Evolutionary conservation across 176 grass and related monocot genomes (phyloP), one percentile per base, ranked within the genome.

Genomic region (Oryza meridionalis): DNA sequence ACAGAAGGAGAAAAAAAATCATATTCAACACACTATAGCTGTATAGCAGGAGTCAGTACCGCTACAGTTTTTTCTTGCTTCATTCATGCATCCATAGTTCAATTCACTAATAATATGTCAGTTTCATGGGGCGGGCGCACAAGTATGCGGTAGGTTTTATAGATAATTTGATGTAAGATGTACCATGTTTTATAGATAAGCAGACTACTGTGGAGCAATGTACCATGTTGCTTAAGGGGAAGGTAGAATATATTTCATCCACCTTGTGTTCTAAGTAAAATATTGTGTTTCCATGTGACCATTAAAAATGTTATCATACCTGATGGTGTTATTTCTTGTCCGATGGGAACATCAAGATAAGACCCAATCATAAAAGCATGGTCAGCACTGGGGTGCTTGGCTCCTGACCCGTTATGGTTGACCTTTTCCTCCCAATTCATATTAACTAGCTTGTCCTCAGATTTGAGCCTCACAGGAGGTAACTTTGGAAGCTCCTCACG

Each of bases 321-420:
- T 92, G 97, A 94, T 49, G 91, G 84, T 68, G 76, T 86, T 81
- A 96, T 91, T 73, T 99, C 93, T 88, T 99, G 97, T 26, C 97
- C 97, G 69, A 96, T 77, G 43, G 93, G 97, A 85, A 96, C 91
- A 88, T 99, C 94, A 65, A 99, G 91, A 89, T 86, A 94, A 72
- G 97, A 90, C 22, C 97, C 91, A 76, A 99, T 94, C 91, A 96
- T 94, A 84, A 96, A 99, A 46, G 88, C 81, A 78, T 90, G 92
- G 77, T 99, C 97, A 40, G 88, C 84, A 71, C 44, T 70, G 46
- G 87, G 78, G 35, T 90, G 86, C 29, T 81, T 96, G 37, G 79
- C 25, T 82, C 88, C 93, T 78, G 93, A 86, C 78, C 82, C 93
- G 75, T 96, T 73, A 38, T 70, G 73, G 61, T 92, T 88, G 72